Evolutionary conservation across 768 basidiomycete genomes (phyloP).

Genomic region (Zangia roseola): DNA sequence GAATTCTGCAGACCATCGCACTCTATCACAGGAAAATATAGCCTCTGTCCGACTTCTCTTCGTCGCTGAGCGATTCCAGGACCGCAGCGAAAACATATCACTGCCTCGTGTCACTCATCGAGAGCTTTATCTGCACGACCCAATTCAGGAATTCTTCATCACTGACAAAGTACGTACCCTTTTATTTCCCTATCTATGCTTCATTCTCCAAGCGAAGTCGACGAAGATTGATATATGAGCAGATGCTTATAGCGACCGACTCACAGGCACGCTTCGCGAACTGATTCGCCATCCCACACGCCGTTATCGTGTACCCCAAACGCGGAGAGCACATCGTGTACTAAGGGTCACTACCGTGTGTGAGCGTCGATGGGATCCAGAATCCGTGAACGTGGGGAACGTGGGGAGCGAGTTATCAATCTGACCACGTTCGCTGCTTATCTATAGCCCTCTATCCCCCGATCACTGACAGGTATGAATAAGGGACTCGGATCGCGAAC

Average conservation of each 20-base stretch:
- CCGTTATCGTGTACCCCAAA: conserved; percentile 7
- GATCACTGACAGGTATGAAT: background rate
- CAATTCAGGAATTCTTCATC: background rate
- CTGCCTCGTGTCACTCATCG: conserved; percentile 16
- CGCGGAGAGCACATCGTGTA: conserved; percentile 5
- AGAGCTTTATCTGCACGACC: conserved; percentile 1
- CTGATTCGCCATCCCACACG: conserved; percentile 20
- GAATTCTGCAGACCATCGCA: background rate
- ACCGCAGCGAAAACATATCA: conserved; percentile 1
- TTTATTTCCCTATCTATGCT: conserved; percentile 1
- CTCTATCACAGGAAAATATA: conserved; percentile 6
- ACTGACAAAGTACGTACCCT: background rate
- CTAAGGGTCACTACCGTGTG: conserved; percentile 8
- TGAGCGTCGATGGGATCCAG: background rate
- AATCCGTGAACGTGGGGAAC: conserved; percentile 8
- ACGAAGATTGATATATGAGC: conserved; percentile 2
- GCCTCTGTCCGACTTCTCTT: conserved; percentile 3
- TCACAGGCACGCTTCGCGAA: conserved; percentile 22
- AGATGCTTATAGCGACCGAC: background rate
- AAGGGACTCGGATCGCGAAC: background rate
- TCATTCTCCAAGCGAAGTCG: conserved; percentile 9
- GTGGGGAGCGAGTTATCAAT: background rate
- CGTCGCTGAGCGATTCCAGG: conserved; percentile 1
- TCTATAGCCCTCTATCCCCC: background rate
- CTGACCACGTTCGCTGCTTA: background rate